Percentiles rank a stretch among this genome's conserved stretches.
Evolutionary conservation across 345 rosid species (phyloP).

Genomic region (Acer saccharum): DNA sequence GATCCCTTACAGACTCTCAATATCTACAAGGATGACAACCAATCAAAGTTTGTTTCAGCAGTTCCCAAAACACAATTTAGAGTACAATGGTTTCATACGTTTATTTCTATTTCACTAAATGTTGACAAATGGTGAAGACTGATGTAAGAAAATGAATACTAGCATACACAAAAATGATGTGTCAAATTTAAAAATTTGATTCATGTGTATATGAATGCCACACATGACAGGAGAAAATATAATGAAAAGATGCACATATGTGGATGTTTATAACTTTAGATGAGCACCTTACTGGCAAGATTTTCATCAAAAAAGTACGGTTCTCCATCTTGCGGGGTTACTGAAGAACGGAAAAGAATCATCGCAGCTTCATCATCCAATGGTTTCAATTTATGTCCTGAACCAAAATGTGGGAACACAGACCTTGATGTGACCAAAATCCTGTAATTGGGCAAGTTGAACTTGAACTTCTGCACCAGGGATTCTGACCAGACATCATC

Average conservation of each 20-base stretch:
- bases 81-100: background rate
- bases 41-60: background rate
- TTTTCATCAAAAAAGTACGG: conserved; percentile 23
- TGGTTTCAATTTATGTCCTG: conserved; percentile 32
- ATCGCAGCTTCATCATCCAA: conserved; percentile 37
- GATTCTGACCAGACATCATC: conserved; percentile 71
- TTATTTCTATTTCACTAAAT: background rate
- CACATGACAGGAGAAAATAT: background rate
- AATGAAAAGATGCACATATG: background rate
- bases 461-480: conserved; percentile 32
- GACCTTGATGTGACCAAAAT: conserved; percentile 66
- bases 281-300: conserved; percentile 37
- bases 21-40: conserved; percentile 35
- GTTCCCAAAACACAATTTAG: background rate
- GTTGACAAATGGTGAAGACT: background rate
- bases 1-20: conserved; percentile 56
- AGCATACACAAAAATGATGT: background rate
- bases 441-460: conserved; percentile 36
- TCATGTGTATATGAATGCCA: background rate
- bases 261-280: background rate
- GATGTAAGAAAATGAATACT: background rate
- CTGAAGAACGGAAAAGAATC: conserved; percentile 42
- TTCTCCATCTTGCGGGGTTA: conserved; percentile 9
- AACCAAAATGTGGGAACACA: conserved; percentile 37
- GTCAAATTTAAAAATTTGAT: background rate